These are phyloP conservation scores for Papiliotrema flavescens DNA, from an alignment of 1,284 basidiomycete genomes.

Conservation along the genomic window DNA sequence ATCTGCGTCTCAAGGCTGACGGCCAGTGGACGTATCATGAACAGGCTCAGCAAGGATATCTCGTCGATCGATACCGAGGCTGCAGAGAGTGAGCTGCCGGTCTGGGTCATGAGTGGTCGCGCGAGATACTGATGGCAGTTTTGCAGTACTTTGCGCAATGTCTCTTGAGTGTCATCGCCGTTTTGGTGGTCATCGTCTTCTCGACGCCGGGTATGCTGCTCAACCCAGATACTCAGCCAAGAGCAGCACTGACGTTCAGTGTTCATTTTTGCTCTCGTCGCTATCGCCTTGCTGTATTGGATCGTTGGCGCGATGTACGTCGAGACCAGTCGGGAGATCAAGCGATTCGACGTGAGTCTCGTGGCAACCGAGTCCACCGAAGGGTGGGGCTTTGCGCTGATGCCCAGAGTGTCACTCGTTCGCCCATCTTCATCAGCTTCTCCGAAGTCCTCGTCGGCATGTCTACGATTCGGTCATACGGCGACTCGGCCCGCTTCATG, in stretches of 20 bases:
- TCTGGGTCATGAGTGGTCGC: too few relatives aligned
- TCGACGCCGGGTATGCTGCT: constrained; percentile 35
- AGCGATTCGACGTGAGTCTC: constrained; percentile 52
- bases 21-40: constrained; percentile 53
- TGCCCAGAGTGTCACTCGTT: constrained; percentile 49
- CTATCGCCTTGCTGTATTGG: constrained; percentile 50
- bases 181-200: constrained; percentile 43
- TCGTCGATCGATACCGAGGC: constrained; percentile 53
- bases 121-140: too few relatives aligned
- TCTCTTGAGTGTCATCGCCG: constrained; percentile 35
- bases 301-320: constrained; percentile 51
- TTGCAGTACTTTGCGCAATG: constrained; percentile 45
- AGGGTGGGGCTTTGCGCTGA: neutral
- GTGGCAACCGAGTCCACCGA: neutral
- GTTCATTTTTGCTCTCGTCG: constrained; percentile 47
- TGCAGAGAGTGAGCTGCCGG: constrained; percentile 35
- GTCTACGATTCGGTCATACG: constrained; percentile 54
- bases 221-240: neutral
- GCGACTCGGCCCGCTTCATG: constrained; percentile 52
- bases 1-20: too few relatives aligned
- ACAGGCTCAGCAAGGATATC: constrained; percentile 53
- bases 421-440: constrained; percentile 58
- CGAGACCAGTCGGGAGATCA: constrained; percentile 53
- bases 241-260: constrained; percentile 10
- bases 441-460: constrained; percentile 50